Base-by-base conservation (phyloP, 2,329 filamentous ascomycete species). In the Lachnellula willkommii region DNA sequence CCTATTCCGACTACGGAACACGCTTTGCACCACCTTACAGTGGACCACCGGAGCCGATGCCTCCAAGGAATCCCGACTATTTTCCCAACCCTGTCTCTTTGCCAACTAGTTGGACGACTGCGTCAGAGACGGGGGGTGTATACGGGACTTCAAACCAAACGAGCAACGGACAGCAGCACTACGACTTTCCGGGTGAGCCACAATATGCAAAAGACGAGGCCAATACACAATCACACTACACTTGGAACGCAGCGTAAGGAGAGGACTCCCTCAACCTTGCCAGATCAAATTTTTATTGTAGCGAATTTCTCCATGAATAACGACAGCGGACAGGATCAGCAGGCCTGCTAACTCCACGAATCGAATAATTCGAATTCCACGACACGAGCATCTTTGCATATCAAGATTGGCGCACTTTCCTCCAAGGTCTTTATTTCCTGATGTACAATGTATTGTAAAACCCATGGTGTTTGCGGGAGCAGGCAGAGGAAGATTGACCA, bases 161-260 rank as follows among this genome's bases (percentile, higher is more conserved):
- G 37, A 24, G 28, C 51, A 40, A 11, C 50, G 55, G 15, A 52
- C 55, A n/a, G 12, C 61, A 60, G 14, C 60, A 63, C 32, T 69
- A 68, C 50, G 61, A 66, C 9, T 67, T 62, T 50, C 48, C 62
- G 0, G 55, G 42, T 22, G 59, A 64, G 39, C 43, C 32, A 32
- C 56, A 59, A 39, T 66, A 65, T 36, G 52, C 50, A 22, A 68
- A 68, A 50, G 59, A 63, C 17, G 65, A 65, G 35, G 46, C 24
- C 49, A 57, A 46, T 43, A 47, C 50, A 20, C 62, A 64, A 26
- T 56, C 60, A 32, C 64, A 65, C 50, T 69, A 69, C 53, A 65
- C 63, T 5, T 69, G 67, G 65, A 65, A 60, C 54, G 54, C 61
- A 26, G 47, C 58, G 47, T 66, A 52, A 58, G 20, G 28, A 20